Conservation (phyloP, 306 rosid species). For the Hylodesmum podocarpum region DNA sequence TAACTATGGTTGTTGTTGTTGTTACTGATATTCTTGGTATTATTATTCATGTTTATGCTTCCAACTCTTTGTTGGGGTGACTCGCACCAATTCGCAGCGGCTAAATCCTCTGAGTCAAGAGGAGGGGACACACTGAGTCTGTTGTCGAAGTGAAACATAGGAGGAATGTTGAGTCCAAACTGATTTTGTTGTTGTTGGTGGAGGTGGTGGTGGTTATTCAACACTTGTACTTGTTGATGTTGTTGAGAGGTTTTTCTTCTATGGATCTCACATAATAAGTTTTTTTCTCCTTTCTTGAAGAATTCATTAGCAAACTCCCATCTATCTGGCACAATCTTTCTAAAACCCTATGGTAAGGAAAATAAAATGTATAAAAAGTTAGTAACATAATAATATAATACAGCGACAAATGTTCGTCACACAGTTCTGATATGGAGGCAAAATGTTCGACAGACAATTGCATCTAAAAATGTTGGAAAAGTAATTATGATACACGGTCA, state of each 20-base stretch:
- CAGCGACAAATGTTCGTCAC: too few relatives aligned
- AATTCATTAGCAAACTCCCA: conserved; percentile 98
- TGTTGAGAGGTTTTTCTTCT: conserved; percentile 89
- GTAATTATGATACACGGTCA: too few relatives aligned
- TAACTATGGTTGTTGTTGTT: neutral
- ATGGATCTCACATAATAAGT: conserved; percentile 88
- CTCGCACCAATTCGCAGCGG: conserved; percentile 80
- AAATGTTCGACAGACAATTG: too few relatives aligned
- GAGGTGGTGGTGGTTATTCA: conserved; percentile 42
- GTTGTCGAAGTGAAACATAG: conserved; percentile 61
- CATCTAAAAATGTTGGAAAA: too few relatives aligned
- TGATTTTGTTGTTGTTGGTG: too few relatives aligned
- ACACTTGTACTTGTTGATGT: conserved; percentile 32
- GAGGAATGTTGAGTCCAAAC: conserved; percentile 33
- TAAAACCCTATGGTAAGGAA: conserved; percentile 89
- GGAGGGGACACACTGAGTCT: conserved; percentile 75
- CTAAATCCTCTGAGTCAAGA: conserved; percentile 69
- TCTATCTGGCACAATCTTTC: conserved; percentile 96
- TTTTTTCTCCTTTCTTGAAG: conserved; percentile 91
- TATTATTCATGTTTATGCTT: neutral
- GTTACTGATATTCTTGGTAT: conserved; percentile 27
- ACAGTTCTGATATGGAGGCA: too few relatives aligned
- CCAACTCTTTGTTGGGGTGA: conserved; percentile 48
- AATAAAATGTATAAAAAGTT: neutral
- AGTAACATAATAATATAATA: too few relatives aligned